These are phyloP conservation scores for Pseudonectria foliicola DNA, from an alignment of 2,329 filamentous ascomycete genomes.

Conservation along the genomic window DNA sequence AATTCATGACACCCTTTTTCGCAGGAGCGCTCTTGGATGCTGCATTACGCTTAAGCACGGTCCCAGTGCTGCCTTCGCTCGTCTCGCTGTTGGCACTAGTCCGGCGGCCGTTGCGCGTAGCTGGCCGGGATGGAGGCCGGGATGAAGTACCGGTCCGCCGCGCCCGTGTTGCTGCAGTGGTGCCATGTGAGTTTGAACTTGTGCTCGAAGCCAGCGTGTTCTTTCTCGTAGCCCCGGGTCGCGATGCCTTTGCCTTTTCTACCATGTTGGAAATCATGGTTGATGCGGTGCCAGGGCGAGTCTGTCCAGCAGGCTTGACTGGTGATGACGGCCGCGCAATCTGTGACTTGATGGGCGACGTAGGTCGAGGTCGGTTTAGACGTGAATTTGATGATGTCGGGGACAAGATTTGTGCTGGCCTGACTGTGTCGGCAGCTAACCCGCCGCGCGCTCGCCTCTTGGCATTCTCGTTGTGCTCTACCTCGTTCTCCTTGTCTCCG, in stretches of 20 bases:
- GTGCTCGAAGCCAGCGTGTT: slow-evolving; percentile 37
- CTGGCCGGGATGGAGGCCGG: slow-evolving; percentile 26
- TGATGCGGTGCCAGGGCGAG: slow-evolving; percentile 34
- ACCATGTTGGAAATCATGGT: slow-evolving; percentile 50
- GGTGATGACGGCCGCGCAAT: slow-evolving; percentile 55
- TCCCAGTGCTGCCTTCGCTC: slow-evolving; percentile 57
- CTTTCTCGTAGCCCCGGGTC: slow-evolving; percentile 41
- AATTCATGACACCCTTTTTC: slow-evolving; percentile 48
- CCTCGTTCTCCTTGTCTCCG: slow-evolving; percentile 72
- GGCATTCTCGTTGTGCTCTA: slow-evolving; percentile 51
- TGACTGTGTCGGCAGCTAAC: slow-evolving; percentile 33
- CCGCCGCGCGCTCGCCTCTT: slow-evolving; percentile 58
- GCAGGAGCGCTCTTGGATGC: slow-evolving; percentile 29
- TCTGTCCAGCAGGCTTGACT: slow-evolving; percentile 42
- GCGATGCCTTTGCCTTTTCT: slow-evolving; percentile 51
- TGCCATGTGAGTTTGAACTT: slow-evolving; percentile 33
- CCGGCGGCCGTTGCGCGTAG: slow-evolving; percentile 44
- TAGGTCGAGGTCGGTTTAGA: slow-evolving; percentile 42
- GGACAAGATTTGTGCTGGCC: slow-evolving; percentile 61
- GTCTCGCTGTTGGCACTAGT: slow-evolving; percentile 55
- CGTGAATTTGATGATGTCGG: slow-evolving; percentile 78
- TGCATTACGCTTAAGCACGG: slow-evolving; percentile 52
- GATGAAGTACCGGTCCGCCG: slow-evolving; percentile 30
- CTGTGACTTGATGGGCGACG: slow-evolving; percentile 50
- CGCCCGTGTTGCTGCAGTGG: slow-evolving; percentile 27